A percentile compares a stretch with the other conserved stretches of the same genome.
Conservation (phyloP, 2,329 filamentous ascomycete species). For the Waltergamsia citrina region DNA sequence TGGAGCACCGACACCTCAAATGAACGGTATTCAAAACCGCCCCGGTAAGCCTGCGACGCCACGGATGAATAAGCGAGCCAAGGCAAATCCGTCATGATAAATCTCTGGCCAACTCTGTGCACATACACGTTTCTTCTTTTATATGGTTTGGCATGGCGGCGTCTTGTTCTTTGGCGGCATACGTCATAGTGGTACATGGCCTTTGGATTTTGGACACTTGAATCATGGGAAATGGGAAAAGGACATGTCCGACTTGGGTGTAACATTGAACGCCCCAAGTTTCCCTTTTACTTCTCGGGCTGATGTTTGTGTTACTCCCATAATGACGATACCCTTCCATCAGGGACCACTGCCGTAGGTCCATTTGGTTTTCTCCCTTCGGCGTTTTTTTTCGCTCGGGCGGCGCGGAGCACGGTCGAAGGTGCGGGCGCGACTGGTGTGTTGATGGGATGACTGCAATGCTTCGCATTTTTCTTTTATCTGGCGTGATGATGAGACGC, state of each 20-base stretch:
- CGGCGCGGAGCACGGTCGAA: background rate
- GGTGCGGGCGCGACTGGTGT: no score
- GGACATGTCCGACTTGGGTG: background rate
- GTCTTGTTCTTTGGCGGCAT: slow-evolving; percentile 15
- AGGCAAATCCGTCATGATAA: slow-evolving; percentile 30
- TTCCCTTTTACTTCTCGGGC: no score
- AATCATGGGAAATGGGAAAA: background rate
- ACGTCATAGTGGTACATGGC: no score
- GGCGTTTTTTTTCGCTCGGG: background rate
- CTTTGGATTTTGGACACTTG: slow-evolving; percentile 1
- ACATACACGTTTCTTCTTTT: slow-evolving; percentile 15
- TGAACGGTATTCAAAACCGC: slow-evolving; percentile 41
- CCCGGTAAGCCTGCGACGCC: slow-evolving; percentile 48
- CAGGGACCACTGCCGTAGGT: no score
- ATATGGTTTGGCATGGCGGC: slow-evolving; percentile 25
- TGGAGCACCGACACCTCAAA: slow-evolving; percentile 41
- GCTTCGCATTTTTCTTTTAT: no score
- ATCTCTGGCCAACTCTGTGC: slow-evolving; percentile 14
- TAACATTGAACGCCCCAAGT: no score
- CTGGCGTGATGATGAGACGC: no score
- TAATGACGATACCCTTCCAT: no score
- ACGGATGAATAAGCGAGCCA: slow-evolving; percentile 44
- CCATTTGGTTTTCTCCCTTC: no score
- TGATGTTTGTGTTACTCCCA: no score
- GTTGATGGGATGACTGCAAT: no score